Evolutionary conservation across 495 filamentous ascomycete species (phyloP), one percentile per base, ranked within the genome.

Genomic region (Diplogelasinospora grovesii): DNA sequence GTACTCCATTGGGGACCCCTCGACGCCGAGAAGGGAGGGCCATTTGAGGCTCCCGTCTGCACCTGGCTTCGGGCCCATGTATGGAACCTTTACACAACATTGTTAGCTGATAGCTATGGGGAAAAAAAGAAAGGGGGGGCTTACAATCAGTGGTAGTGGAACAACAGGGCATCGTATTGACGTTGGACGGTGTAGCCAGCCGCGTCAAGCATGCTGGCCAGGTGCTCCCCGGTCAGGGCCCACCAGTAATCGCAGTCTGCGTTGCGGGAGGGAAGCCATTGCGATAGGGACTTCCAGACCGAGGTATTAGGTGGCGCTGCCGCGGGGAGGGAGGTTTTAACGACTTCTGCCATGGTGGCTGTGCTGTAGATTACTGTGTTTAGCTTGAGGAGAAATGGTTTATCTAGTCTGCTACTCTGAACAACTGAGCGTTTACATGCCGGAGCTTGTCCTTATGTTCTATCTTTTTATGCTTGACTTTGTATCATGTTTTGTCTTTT

Each of bases 221-320:
- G 27, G 10, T 29, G 27, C 11, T n/a, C 11, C 4, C 27, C 27
- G 3, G 27, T n/a, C 4, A n/a, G 15, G 11, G 4, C 3, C 27
- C 27, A 29, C 27, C 27, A 29, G 15, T n/a, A 29, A 14, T 29
- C 27, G 3, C 11, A n/a, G 51, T 60, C 57, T 57, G 39, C n/a
- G 18, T 13, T 3, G 38, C 26, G 14, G 15, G 8, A 16, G 18
- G 20, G 20, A 7, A 25, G 28, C 11, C 10, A 33, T 22, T 38
- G 41, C 41, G 31, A 28, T 43, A 14, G 22, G 13, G n/a, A 8
- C 20, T 24, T 22, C 35, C 22, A 22, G 15, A 10, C 22, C 6
- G 35, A 3, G 18, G 16, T 13, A n/a, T n/a, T n/a, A n/a, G n/a
- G n/a, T n/a, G n/a, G n/a, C n/a, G n/a, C n/a, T n/a, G n/a, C n/a